A percentile compares a stretch with the other conserved stretches of the same genome.
Evolutionary conservation across 495 filamentous ascomycete species (phyloP).

Genomic region (Penicillium odoratum): DNA sequence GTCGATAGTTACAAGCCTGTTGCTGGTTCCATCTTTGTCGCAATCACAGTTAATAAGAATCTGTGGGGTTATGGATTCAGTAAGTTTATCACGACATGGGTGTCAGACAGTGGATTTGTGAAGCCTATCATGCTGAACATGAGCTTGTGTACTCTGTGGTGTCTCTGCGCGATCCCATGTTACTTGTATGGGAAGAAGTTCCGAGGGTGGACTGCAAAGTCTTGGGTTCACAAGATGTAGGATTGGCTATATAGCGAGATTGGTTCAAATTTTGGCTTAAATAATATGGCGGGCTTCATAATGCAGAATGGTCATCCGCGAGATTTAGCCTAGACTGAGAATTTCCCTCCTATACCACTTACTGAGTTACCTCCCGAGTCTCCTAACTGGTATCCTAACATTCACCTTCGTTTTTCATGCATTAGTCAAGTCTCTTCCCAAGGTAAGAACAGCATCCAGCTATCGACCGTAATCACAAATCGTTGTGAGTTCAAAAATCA

Average conservation of each 20-base stretch:
- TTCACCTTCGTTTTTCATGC: too few relatives aligned
- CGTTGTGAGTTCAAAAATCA: too few relatives aligned
- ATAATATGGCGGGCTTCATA: too few relatives aligned
- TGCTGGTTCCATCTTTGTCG: conserved; percentile 59
- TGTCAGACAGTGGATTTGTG: conserved; percentile 36
- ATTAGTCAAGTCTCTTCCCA: too few relatives aligned
- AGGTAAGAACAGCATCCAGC: too few relatives aligned
- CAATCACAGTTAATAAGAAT: conserved; percentile 64
- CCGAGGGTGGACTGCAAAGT: conserved; percentile 54
- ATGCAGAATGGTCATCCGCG: too few relatives aligned
- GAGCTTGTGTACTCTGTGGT: conserved; percentile 52
- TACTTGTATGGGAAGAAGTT: conserved; percentile 59
- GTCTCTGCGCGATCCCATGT: conserved; percentile 53
- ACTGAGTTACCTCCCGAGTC: too few relatives aligned
- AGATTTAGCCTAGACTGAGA: too few relatives aligned
- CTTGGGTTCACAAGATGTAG: conserved; percentile 54
- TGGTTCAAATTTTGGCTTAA: too few relatives aligned
- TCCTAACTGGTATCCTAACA: too few relatives aligned
- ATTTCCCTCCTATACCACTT: too few relatives aligned
- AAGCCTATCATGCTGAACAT: conserved; percentile 56
- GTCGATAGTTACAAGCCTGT: conserved; percentile 66
- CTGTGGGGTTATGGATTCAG: conserved; percentile 55
- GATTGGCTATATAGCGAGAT: neutral
- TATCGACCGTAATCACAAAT: too few relatives aligned
- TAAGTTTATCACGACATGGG: conserved; percentile 48